These are phyloP conservation scores for Setaria viridis DNA, from an alignment of 202 grass and related monocot species.

Conservation along the genomic window DNA sequence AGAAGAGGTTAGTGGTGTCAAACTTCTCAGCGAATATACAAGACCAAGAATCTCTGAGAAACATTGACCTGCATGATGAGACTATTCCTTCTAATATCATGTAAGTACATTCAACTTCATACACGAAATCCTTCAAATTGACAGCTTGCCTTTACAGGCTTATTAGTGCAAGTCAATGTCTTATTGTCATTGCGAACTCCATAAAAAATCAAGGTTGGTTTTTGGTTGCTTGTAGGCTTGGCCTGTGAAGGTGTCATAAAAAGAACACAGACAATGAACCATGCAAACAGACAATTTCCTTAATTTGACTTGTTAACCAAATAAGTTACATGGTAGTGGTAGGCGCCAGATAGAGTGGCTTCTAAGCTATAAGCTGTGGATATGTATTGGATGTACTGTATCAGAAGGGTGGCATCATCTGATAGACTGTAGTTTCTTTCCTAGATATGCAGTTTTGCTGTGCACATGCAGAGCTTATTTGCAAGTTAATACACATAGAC, in stretches of 20 bases:
- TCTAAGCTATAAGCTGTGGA: background rate
- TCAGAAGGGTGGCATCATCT: background rate
- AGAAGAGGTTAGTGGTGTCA: slow-evolving; percentile 43
- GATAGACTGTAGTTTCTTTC: background rate
- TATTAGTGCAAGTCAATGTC: background rate
- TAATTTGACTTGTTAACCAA: background rate
- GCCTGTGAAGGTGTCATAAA: background rate
- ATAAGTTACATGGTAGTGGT: background rate
- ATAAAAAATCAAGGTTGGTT: background rate
- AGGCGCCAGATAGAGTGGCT: background rate
- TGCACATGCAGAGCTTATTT: slow-evolving; percentile 13
- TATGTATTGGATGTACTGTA: background rate
- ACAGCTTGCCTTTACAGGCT: background rate
- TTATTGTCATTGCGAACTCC: background rate
- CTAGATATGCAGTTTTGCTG: background rate
- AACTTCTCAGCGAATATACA: slow-evolving; percentile 35
- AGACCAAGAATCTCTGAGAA: slow-evolving; percentile 33
- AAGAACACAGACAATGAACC: slow-evolving; percentile 12
- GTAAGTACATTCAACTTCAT: slow-evolving; percentile 47
- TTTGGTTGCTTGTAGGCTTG: slow-evolving; percentile 21
- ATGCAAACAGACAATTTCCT: background rate
- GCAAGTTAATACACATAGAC: background rate
- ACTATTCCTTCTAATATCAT: slow-evolving; percentile 34
- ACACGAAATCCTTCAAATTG: background rate
- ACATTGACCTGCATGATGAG: background rate